Percentiles rank a stretch among this genome's conserved stretches.
phyloP scores from a whole-genome alignment of 495 filamentous ascomycete genomes.

The Neurospora tetraspora region DNA sequence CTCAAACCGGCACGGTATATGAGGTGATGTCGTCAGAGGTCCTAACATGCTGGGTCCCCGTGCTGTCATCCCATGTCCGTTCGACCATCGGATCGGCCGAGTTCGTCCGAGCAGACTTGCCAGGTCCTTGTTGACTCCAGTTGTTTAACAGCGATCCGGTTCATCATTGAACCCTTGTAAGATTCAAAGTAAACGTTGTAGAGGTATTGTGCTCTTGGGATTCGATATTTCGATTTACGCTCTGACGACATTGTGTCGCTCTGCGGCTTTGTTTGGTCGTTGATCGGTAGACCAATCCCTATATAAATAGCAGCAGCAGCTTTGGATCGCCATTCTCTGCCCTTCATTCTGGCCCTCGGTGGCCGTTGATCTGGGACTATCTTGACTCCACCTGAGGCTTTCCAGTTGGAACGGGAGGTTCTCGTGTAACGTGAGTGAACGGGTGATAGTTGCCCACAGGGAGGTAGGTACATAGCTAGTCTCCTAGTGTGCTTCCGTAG shows the following conservation, averaged over 20 bases:
- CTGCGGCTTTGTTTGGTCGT: background rate
- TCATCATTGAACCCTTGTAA: background rate
- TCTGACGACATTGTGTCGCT: background rate
- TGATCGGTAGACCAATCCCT: background rate
- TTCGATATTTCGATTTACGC: background rate
- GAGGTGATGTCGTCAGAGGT: background rate
- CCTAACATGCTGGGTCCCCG: background rate
- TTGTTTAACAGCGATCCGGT: background rate
- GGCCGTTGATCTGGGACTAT: background rate
- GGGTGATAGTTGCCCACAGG: background rate
- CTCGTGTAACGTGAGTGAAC: background rate
- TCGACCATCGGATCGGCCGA: background rate
- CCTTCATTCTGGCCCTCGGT: background rate
- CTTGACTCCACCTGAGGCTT: background rate
- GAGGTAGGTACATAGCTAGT: background rate
- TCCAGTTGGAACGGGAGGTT: background rate
- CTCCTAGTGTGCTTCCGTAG: background rate
- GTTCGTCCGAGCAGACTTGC: background rate
- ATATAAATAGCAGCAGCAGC: background rate
- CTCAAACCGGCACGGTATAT: background rate
- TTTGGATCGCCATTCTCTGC: background rate
- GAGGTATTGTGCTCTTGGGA: no score
- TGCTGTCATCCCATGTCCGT: background rate
- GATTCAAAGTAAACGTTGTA: background rate
- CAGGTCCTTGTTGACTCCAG: background rate